Conservation (phyloP, 192 early-diverging fungal genomes). For the Umbelopsis sp. region DNA sequence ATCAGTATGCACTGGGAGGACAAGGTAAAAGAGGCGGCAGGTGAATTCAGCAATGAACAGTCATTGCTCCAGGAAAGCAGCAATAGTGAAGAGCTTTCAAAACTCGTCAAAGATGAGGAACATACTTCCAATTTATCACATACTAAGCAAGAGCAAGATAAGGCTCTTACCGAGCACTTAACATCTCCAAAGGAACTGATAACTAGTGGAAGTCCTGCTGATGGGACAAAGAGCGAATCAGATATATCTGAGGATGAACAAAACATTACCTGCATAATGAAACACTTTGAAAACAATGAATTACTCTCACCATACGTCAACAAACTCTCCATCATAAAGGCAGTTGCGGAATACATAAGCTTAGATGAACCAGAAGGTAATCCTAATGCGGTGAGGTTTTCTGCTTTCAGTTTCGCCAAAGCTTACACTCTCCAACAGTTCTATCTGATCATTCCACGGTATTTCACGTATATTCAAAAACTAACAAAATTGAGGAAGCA, state of each 20-base stretch:
- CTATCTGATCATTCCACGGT: constrained; percentile 7
- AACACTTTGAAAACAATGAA: neutral
- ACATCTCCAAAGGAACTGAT: too few relatives aligned
- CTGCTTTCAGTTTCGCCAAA: neutral
- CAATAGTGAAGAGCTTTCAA: too few relatives aligned
- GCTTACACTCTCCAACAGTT: neutral
- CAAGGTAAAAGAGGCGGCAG: neutral
- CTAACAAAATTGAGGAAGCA: neutral
- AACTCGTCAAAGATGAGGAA: too few relatives aligned
- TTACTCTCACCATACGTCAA: constrained; percentile 18
- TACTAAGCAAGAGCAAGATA: too few relatives aligned
- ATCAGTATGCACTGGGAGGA: neutral
- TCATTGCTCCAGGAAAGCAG: neutral
- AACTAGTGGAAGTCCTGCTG: neutral
- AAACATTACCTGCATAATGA: neutral
- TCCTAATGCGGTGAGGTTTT: neutral
- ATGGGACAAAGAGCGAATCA: neutral
- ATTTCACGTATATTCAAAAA: constrained; percentile 18
- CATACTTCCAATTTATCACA: too few relatives aligned
- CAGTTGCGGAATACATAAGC: constrained; percentile 28
- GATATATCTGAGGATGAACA: neutral
- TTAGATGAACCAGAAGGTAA: constrained; percentile 25
- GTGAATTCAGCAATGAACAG: neutral
- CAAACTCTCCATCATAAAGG: constrained; percentile 23
- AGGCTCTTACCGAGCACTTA: too few relatives aligned